A percentile compares a stretch with the other conserved stretches of the same genome.
Conservation (phyloP, 257 asterid genomes). For the Solanum sitiens region DNA sequence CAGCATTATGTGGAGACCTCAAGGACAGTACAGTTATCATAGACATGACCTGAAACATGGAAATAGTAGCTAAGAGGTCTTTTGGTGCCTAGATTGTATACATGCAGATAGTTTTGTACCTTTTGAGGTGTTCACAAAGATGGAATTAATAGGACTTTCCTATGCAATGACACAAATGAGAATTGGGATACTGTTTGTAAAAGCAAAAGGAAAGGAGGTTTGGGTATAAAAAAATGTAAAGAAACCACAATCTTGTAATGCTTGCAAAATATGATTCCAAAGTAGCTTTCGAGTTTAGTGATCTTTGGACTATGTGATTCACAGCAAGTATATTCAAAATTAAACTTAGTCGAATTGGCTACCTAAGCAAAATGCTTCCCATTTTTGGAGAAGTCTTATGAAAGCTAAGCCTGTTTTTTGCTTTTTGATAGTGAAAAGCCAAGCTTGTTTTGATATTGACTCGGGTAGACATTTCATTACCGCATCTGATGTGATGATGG, state of each 20-base stretch:
- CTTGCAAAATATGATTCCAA: neutral
- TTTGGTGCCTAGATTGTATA: neutral
- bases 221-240: neutral
- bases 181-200: neutral
- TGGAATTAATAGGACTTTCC: neutral
- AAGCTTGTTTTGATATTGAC: neutral
- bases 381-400: neutral
- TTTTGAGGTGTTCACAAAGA: neutral
- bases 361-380: neutral
- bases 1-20: conserved; percentile 80
- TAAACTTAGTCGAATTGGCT: neutral
- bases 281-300: neutral
- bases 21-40: conserved; percentile 57
- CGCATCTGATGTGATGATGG: neutral
- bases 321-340: neutral
- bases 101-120: neutral
- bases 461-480: neutral
- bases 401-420: neutral
- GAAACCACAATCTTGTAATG: neutral
- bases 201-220: neutral
- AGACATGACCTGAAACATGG: conserved; percentile 51
- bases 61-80: neutral
- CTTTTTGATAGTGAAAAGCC: neutral
- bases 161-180: neutral
- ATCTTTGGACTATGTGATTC: neutral